A percentile compares a stretch with the other conserved stretches of the same genome.
phyloP scores from a whole-genome alignment of 2,329 filamentous ascomycete genomes.

The Hymenoscyphus albidus region DNA sequence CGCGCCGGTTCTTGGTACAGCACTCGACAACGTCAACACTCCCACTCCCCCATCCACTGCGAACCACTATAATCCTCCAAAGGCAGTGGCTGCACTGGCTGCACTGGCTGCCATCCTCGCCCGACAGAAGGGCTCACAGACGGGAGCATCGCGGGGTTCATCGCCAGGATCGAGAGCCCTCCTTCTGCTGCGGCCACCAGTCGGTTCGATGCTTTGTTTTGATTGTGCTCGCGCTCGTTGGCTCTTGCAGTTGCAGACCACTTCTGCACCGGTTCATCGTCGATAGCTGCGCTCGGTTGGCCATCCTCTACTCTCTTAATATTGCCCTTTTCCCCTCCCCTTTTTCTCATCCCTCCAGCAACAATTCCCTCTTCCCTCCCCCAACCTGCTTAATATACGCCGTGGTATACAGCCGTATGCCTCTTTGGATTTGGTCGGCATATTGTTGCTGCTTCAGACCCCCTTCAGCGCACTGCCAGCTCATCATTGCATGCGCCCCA shows the following conservation, averaged over 20 bases:
- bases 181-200: neutral
- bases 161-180: neutral
- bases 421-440: constrained; percentile 41
- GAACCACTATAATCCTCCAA: neutral
- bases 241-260: neutral
- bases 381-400: constrained; percentile 30
- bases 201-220: neutral
- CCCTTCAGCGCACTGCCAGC: constrained; percentile 65
- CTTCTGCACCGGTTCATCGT: neutral
- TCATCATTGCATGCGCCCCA: constrained; percentile 67
- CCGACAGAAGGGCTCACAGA: constrained; percentile 1
- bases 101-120: neutral
- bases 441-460: constrained; percentile 47
- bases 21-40: neutral
- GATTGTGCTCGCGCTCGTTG: neutral
- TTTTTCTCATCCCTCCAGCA: neutral
- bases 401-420: constrained; percentile 36
- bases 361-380: constrained; percentile 4
- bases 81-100: neutral
- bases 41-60: neutral
- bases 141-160: constrained; percentile 1
- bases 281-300: neutral
- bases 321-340: constrained; percentile 3
- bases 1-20: neutral
- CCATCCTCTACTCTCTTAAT: neutral